Percentiles rank a stretch among this genome's conserved stretches.
These are phyloP conservation scores for Funneliformis mosseae DNA, from an alignment of 192 early-diverging fungal genomes.

Conservation along the genomic window DNA sequence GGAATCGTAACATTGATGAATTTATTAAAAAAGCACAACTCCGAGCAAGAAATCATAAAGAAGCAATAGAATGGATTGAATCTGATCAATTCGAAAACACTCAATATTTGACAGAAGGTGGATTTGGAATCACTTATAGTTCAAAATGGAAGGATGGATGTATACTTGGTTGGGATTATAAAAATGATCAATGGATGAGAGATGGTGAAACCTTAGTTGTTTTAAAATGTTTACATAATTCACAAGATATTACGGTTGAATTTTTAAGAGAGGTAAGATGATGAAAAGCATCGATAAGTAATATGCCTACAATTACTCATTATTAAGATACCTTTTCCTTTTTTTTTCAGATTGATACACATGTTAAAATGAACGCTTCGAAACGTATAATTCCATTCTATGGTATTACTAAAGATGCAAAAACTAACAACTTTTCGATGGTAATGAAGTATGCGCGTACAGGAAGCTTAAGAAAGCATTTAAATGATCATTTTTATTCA, in stretches of 20 bases:
- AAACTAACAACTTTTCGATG: conserved; percentile 41
- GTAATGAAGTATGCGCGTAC: conserved; percentile 41
- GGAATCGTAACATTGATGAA: background rate
- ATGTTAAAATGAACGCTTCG: background rate
- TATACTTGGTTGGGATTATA: background rate
- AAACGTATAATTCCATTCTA: conserved; percentile 12
- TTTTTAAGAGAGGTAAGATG: background rate
- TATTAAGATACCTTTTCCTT: background rate
- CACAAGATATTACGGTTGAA: too few species aligned
- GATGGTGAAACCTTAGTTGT: background rate
- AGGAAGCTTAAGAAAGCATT: background rate
- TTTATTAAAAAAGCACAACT: conserved; percentile 5
- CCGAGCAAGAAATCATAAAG: background rate
- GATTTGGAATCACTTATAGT: background rate
- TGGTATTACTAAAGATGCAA: conserved; percentile 41
- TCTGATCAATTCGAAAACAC: background rate
- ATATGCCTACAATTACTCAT: background rate
- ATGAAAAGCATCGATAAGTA: too few species aligned
- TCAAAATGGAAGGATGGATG: background rate
- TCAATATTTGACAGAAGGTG: background rate
- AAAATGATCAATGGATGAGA: conserved; percentile 6
- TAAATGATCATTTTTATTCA: background rate
- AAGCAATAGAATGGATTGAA: background rate
- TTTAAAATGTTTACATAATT: background rate
- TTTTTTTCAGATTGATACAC: background rate